A percentile compares a stretch with the other conserved stretches of the same genome.
Evolutionary conservation across 805 yeast genomes (phyloP).

Genomic region (Saccharomycopsis vini): DNA sequence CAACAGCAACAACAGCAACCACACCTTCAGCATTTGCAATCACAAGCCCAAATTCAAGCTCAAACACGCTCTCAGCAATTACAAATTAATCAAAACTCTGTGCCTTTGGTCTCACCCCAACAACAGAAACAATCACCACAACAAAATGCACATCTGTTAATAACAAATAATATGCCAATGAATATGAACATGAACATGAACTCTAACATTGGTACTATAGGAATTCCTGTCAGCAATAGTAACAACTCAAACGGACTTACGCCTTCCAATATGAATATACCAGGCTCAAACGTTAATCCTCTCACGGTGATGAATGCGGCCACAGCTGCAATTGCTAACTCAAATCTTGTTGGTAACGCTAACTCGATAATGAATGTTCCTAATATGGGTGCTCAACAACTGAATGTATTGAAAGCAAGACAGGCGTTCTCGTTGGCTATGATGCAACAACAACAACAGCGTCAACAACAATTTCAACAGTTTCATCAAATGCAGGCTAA

Average conservation of each 20-base stretch:
- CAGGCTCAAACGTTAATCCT: slow-evolving; percentile 3
- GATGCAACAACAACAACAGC: slow-evolving; percentile 14
- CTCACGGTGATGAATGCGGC: slow-evolving; percentile 18
- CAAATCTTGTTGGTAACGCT: slow-evolving; percentile 1
- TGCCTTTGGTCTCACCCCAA: background rate
- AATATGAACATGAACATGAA: slow-evolving; percentile 5
- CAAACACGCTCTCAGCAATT: too few relatives aligned
- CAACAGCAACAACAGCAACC: background rate
- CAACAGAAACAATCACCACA: slow-evolving; percentile 1
- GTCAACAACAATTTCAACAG: slow-evolving; percentile 5
- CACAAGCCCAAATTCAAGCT: background rate
- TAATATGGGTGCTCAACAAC: slow-evolving; percentile 7
- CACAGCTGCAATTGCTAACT: slow-evolving; percentile 16
- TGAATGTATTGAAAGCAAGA: slow-evolving; percentile 11
- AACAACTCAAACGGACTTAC: background rate
- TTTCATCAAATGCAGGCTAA: slow-evolving; percentile 20
- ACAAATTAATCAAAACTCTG: too few relatives aligned
- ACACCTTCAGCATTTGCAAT: slow-evolving; percentile 1
- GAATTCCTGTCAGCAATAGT: background rate
- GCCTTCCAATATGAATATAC: background rate
- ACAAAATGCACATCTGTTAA: background rate
- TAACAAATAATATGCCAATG: slow-evolving; percentile 1
- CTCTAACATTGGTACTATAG: background rate
- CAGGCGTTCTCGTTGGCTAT: slow-evolving; percentile 12
- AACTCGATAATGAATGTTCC: slow-evolving; percentile 1